These are phyloP conservation scores for Platismatia glauca DNA, from an alignment of 495 filamentous ascomycete species.

Conservation along the genomic window DNA sequence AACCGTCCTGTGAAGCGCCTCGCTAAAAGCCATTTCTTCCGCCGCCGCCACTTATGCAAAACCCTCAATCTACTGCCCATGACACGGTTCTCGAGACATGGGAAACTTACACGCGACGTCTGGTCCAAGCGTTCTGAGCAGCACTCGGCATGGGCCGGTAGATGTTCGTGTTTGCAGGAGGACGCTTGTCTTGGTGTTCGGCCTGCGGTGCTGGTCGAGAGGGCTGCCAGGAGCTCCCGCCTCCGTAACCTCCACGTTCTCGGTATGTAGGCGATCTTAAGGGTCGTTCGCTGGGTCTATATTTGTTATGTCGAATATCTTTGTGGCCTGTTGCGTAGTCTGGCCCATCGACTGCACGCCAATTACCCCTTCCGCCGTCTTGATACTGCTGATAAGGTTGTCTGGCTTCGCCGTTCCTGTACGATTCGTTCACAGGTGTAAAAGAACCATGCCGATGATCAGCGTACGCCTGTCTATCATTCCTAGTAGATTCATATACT, in stretches of 20 bases:
- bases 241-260: conserved; percentile 3
- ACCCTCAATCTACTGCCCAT: neutral
- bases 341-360: neutral
- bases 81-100: neutral
- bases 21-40: neutral
- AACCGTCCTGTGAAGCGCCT: neutral
- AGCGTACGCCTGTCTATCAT: neutral
- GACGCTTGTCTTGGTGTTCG: conserved; percentile 1
- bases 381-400: neutral
- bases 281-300: conserved; percentile 7
- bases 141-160: conserved; percentile 35
- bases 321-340: neutral
- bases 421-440: neutral
- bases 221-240: neutral
- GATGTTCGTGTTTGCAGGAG: neutral
- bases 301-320: neutral
- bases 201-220: conserved; percentile 1
- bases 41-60: neutral
- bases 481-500: neutral
- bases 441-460: neutral
- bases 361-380: neutral
- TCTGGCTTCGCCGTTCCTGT: neutral
- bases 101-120: conserved; percentile 22
- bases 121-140: conserved; percentile 31
- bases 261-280: conserved; percentile 5